These are phyloP conservation scores for Bretschneidera sinensis DNA, from an alignment of 345 rosid species.

Conservation along the genomic window DNA sequence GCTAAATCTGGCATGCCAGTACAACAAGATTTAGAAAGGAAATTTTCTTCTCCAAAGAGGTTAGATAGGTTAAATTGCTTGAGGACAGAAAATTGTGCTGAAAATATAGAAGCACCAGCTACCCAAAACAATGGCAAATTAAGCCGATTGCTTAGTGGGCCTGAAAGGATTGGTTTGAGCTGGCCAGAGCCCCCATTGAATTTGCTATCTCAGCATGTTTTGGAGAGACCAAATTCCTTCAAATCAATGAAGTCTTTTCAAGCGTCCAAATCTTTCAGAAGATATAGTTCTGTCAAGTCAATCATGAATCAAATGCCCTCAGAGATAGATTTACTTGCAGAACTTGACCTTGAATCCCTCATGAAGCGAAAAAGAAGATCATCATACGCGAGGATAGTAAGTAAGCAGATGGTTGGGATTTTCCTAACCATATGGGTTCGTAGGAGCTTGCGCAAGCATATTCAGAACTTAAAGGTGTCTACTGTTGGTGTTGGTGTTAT, in stretches of 20 bases:
- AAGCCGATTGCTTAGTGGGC: constrained; percentile 56
- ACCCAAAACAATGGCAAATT: constrained; percentile 29
- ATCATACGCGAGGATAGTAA: constrained; percentile 66
- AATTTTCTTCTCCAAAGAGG: constrained; percentile 54
- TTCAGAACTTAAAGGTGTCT: constrained; percentile 74
- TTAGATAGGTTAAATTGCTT: constrained; percentile 62
- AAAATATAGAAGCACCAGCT: constrained; percentile 12
- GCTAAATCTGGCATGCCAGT: constrained; percentile 24
- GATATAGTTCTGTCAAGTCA: constrained; percentile 60
- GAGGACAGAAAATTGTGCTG: constrained; percentile 31
- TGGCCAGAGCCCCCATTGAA: constrained; percentile 91
- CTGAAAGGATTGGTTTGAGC: constrained; percentile 70
- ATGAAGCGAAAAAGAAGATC: constrained; percentile 64
- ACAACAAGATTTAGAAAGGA: constrained; percentile 46
- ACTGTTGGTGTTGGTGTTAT: constrained; percentile 91
- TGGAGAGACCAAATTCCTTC: constrained; percentile 59
- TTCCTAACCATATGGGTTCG: constrained; percentile 89
- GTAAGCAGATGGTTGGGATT: constrained; percentile 95
- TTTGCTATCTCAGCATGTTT: constrained; percentile 50
- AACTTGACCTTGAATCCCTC: constrained; percentile 56
- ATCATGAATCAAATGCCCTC: constrained; percentile 31
- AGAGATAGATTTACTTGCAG: constrained; percentile 54
- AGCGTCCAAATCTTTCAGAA: constrained; percentile 50
- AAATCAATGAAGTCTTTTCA: constrained; percentile 49
- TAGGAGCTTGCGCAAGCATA: constrained; percentile 76